Base-by-base conservation (phyloP, 306 rosid genomes). In the Dalbergia cultrata region DNA sequence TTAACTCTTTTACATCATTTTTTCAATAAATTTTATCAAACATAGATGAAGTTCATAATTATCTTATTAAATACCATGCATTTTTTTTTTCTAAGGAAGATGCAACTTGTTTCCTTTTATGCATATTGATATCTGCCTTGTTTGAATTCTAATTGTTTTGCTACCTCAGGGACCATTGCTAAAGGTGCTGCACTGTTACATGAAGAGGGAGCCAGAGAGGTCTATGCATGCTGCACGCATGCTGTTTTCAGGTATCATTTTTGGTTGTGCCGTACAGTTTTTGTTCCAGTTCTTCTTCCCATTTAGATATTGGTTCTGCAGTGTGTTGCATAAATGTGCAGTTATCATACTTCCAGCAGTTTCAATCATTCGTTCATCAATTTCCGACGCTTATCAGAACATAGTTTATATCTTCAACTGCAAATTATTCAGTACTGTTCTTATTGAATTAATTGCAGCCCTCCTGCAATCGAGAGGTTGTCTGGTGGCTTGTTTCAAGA, bases 121-220 rank as follows among this genome's bases (percentile, higher is more conserved):
- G 16, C 57, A 67, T 1, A 50, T 44, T 31, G n/a, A 41, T 62
- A 81, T 62, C 13, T 77, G 50, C 12, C 16, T 69, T 41, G 31
- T 74, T 16, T 72, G n/a, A 19, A 12, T 73, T 81, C 63, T 64
- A 18, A 67, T 14, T 31, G 34, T 56, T 62, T 47, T 68, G 73
- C 53, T 7, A 68, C 41, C 2, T 41, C 84, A 95, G 99, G 98
- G 72, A 95, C 99, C 72, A 95, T 95, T 67, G 78, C 98, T 31
- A 95, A 95, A 78, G 99, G 98, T 67, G 99, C 99, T 18, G 99
- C 88, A 56, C 88, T 95, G 9, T 87, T 93, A 62, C 99, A 91
- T 75, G 91, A 91, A 86, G 98, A 90, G 85, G 99, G 99, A 18
- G 99, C 99, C 35, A 89, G 92, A 89, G 99, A 95, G 83, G 99